Percentiles rank a stretch among this genome's conserved stretches.
Evolutionary conservation across 108 stramenopile species (phyloP).

Genomic region (Discostella pseudostelligera): DNA sequence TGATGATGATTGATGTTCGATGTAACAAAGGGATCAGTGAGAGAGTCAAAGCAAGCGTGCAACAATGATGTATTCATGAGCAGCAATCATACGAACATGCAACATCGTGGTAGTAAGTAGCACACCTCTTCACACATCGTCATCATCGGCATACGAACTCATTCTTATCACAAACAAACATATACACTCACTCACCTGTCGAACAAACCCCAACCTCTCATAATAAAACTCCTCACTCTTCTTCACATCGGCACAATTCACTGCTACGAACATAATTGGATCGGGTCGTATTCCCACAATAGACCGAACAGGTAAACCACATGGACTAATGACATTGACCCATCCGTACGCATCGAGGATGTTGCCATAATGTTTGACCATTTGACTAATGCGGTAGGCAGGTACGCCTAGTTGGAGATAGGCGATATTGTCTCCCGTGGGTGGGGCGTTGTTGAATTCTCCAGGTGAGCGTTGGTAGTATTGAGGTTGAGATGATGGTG

Average conservation of each 20-base stretch:
- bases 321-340: conserved; percentile 79
- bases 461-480: conserved; percentile 57
- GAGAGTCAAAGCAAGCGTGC: not conserved
- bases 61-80: no score
- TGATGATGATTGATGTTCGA: not conserved
- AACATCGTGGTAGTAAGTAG: no score
- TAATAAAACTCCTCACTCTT: conserved; percentile 67
- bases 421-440: conserved; percentile 79
- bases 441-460: conserved; percentile 49
- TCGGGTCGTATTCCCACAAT: conserved; percentile 81
- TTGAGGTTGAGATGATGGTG: conserved; percentile 2
- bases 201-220: conserved; percentile 66
- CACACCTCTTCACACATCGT: no score
- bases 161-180: no score
- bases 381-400: conserved; percentile 75
- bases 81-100: no score
- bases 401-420: conserved; percentile 83
- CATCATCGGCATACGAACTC: no score
- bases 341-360: conserved; percentile 82
- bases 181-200: conserved; percentile 38
- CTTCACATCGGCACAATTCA: conserved; percentile 70
- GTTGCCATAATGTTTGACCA: conserved; percentile 76
- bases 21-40: conserved; percentile 14
- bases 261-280: conserved; percentile 85
- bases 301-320: conserved; percentile 74